Conservation (phyloP, 306 rosid species). For the Rosa multiflora region DNA sequence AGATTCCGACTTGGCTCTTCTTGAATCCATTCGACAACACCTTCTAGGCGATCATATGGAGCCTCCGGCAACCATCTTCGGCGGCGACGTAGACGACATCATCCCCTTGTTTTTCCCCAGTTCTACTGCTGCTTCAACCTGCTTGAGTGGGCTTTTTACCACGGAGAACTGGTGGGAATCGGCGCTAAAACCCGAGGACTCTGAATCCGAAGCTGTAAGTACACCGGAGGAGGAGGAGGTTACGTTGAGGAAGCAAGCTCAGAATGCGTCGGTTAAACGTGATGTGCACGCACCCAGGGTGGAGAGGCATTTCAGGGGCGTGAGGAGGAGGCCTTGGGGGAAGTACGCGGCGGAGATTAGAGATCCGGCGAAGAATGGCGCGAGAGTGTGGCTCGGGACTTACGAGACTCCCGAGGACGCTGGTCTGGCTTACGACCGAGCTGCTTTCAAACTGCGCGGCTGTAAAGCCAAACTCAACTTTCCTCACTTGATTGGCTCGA, state of each 20-base stretch:
- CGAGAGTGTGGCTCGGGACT: constrained; percentile 58
- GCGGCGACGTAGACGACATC: neutral
- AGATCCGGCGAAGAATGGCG: constrained; percentile 38
- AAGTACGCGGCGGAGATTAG: constrained; percentile 51
- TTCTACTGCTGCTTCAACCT: neutral
- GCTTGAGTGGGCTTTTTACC: neutral
- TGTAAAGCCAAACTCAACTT: constrained; percentile 51
- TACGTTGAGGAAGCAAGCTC: neutral
- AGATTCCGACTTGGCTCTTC: constrained; percentile 13
- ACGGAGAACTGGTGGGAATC: neutral
- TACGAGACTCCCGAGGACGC: constrained; percentile 42
- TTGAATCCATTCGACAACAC: constrained; percentile 19
- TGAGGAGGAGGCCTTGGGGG: constrained; percentile 63
- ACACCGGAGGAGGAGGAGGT: neutral
- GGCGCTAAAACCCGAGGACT: neutral
- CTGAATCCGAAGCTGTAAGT: neutral
- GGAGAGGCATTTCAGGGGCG: constrained; percentile 37
- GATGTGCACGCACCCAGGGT: neutral
- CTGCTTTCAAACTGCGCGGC: constrained; percentile 51
- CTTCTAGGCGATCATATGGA: constrained; percentile 5
- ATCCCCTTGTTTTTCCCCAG: neutral
- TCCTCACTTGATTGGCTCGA: constrained; percentile 41
- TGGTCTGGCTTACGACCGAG: constrained; percentile 52
- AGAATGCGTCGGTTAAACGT: neutral
- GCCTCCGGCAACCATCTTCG: neutral